These are phyloP conservation scores for Spongospora subterranea DNA, from an alignment of 208 protist genomes.

Conservation along the genomic window DNA sequence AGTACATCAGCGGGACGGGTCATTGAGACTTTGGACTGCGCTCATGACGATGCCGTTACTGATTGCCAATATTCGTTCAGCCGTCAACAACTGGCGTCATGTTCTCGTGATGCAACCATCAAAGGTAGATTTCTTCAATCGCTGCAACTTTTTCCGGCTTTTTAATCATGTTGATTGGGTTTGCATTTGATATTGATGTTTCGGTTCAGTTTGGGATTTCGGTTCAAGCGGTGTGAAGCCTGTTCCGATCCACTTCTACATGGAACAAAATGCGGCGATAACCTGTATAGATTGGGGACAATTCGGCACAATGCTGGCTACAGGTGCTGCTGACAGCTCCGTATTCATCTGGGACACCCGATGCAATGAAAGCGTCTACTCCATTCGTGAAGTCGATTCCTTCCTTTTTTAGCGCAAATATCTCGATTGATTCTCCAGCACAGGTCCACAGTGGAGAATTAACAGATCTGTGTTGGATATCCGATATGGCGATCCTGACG, in stretches of 20 bases:
- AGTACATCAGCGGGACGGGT: not conserved
- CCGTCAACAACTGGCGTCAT: not conserved
- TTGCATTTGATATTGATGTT: not conserved
- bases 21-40: not conserved
- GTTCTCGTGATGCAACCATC: not conserved
- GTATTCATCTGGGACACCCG: not conserved
- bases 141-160: too few relatives aligned
- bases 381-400: not conserved
- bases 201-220: not conserved
- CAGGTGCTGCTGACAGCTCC: not conserved
- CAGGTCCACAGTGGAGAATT: not conserved
- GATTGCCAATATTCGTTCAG: not conserved
- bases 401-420: not conserved
- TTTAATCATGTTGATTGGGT: too few relatives aligned
- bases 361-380: not conserved
- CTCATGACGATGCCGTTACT: conserved; percentile 12
- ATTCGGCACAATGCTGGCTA: not conserved
- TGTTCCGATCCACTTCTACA: not conserved
- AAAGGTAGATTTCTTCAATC: not conserved
- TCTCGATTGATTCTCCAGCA: not conserved
- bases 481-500: not conserved
- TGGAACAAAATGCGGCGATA: not conserved
- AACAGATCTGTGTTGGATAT: not conserved
- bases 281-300: not conserved
- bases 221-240: not conserved